These are phyloP conservation scores for Atalantia buxifolia DNA, from an alignment of 345 rosid species.

Conservation along the genomic window DNA sequence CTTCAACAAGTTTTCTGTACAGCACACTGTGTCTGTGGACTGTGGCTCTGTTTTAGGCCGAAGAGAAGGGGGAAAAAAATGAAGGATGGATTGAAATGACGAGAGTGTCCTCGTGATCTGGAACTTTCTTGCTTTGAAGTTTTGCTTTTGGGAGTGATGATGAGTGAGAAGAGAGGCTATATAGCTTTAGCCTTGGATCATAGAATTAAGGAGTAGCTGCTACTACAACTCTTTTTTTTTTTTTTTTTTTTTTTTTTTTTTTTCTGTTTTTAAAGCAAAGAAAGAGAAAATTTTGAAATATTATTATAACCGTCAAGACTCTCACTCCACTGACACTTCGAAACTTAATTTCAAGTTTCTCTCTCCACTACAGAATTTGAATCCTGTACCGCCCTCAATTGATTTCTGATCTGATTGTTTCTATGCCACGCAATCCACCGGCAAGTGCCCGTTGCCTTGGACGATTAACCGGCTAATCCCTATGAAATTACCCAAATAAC, in stretches of 20 bases:
- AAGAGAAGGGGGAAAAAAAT: background rate
- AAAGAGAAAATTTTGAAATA: conserved; percentile 5
- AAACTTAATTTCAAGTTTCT: background rate
- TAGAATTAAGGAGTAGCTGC: conserved; percentile 18
- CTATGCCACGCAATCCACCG: conserved; percentile 8
- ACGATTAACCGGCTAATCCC: background rate
- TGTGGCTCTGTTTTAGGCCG: background rate
- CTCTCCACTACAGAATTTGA: conserved; percentile 18
- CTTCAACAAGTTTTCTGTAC: background rate
- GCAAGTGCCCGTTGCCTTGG: conserved; percentile 15
- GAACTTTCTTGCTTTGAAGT: conserved; percentile 19
- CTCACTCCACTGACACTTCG: too few relatives aligned
- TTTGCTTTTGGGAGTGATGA: conserved; percentile 7
- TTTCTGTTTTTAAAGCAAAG: conserved; percentile 29
- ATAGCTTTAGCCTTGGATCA: too few relatives aligned
- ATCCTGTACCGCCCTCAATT: conserved; percentile 22
- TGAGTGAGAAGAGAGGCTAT: conserved; percentile 6
- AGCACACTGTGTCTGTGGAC: background rate
- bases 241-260: too few relatives aligned
- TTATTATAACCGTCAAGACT: conserved; percentile 2
- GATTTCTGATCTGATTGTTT: background rate
- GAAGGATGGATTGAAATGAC: conserved; percentile 15
- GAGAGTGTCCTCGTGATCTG: conserved; percentile 28
- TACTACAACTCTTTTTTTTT: conserved; percentile 6
- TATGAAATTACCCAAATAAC: background rate